Conservation (phyloP, 208 protist species). For the Willaertia magna region DNA sequence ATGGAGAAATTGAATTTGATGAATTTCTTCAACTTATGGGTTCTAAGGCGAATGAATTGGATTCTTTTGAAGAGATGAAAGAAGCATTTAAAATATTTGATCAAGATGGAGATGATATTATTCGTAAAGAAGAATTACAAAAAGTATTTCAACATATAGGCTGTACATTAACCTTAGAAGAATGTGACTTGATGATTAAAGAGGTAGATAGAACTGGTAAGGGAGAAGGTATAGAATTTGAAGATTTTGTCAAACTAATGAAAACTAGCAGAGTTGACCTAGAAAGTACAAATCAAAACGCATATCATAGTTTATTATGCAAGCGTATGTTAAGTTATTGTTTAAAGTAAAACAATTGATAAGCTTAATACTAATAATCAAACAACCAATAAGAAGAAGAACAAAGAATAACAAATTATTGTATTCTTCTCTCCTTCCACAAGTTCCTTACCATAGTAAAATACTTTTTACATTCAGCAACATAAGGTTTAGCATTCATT, state of each 20-base stretch:
- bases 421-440: not conserved
- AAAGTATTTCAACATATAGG: conserved; percentile 81
- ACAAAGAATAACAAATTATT: too few species aligned
- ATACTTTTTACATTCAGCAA: not conserved
- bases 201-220: conserved; percentile 53
- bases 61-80: conserved; percentile 56
- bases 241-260: conserved; percentile 22
- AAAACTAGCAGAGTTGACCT: not conserved
- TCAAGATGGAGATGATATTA: conserved; percentile 66
- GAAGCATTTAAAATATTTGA: conserved; percentile 84
- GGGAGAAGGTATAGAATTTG: conserved; percentile 22
- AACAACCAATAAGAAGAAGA: too few species aligned
- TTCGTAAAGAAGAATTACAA: conserved; percentile 74
- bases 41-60: not conserved
- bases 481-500: not conserved
- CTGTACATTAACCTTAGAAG: conserved; percentile 65
- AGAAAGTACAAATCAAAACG: too few species aligned
- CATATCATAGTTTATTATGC: too few species aligned
- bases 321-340: too few species aligned
- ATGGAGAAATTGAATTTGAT: conserved; percentile 69
- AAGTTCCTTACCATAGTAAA: not conserved
- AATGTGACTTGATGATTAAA: conserved; percentile 70
- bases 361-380: too few species aligned
- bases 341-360: too few species aligned
- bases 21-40: conserved; percentile 24